phyloP scores from a whole-genome alignment of 106 monocot genomes.

The Allium sativum region DNA sequence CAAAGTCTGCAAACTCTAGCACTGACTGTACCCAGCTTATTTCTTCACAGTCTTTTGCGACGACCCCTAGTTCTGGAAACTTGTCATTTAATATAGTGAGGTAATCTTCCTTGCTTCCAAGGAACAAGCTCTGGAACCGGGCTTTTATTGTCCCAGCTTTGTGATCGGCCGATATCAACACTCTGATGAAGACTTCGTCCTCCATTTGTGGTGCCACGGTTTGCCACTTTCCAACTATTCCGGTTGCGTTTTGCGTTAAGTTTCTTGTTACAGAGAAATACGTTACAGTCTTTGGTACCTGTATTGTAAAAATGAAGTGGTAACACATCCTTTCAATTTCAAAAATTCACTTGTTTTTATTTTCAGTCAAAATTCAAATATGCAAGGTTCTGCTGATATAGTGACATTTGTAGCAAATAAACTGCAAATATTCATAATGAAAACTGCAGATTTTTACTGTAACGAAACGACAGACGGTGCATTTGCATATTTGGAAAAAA shows the following conservation, averaged over 20 bases:
- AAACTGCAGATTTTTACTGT: too few species aligned
- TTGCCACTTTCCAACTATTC: slow-evolving; percentile 15
- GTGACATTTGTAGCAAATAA: too few species aligned
- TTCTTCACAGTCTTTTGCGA: slow-evolving; percentile 10
- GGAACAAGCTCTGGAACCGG: slow-evolving; percentile 15
- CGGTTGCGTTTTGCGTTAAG: neutral
- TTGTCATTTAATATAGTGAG: neutral
- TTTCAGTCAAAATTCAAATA: too few species aligned
- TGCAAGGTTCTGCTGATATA: too few species aligned
- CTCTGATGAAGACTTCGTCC: slow-evolving; percentile 7
- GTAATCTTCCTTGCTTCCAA: slow-evolving; percentile 6
- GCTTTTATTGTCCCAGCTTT: neutral
- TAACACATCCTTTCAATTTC: too few species aligned
- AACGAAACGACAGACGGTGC: too few species aligned
- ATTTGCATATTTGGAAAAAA: too few species aligned
- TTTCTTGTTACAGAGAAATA: slow-evolving; percentile 11
- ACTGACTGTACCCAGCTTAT: slow-evolving; percentile 19
- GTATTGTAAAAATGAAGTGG: too few species aligned
- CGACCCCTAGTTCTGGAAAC: slow-evolving; percentile 15
- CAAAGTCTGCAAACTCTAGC: neutral
- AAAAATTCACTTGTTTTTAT: too few species aligned
- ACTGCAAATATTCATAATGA: too few species aligned
- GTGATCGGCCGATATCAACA: neutral
- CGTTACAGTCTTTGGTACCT: slow-evolving; percentile 18
- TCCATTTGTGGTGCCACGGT: slow-evolving; percentile 9